Evolutionary conservation across 139 green algal species (phyloP), one percentile per base, ranked within the genome.

Genomic region (Astrephomene gubernaculifera): DNA sequence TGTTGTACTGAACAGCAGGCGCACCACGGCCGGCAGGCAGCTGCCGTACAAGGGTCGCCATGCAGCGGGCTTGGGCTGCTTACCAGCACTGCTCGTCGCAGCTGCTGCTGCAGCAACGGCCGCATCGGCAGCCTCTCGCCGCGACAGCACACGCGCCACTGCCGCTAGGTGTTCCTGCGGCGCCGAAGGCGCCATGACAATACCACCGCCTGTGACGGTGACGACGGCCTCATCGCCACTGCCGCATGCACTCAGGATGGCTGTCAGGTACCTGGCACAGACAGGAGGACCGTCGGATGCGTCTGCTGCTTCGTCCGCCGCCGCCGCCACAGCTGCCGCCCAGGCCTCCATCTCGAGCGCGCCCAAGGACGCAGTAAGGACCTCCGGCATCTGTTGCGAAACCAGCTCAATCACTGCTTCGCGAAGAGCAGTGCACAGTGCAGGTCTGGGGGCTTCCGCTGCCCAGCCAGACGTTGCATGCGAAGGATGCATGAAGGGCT

Each of bases 11-110:
- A 4, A 4, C 12, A 35, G 24, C 21, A 75, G 68, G 8, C 4
- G 39, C 39, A 75, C 38, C 39, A 75, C 39, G 39, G 39, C 68
- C 38, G 68, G 68, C 22, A 75, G 68, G 39, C 68, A 75, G 39
- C 63, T 43, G 63, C n/a, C 63, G 63, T 31, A 27, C 9, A 35
- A 2, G 12, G 9, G 65, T 5, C 6, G 33, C 65, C 33, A 4
- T 24, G 29, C 63, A 41, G 63, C 21, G n/a, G 6, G 12, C 61
- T 69, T 29, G 12, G n/a, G 61, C 25, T 39, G 61, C 61, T 7
- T 29, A 29, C 61, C 65, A 49, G 8, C 35, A 72, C n/a, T 39
- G 4, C 49, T 12, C 14, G 14, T 17, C 14, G 14, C 17, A 57
- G 49, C 49, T 25, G 49, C 49, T 17, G 12, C 14, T 57, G 49